phyloP scores from a whole-genome alignment of 306 rosid genomes.

The Prosopis cineraria region DNA sequence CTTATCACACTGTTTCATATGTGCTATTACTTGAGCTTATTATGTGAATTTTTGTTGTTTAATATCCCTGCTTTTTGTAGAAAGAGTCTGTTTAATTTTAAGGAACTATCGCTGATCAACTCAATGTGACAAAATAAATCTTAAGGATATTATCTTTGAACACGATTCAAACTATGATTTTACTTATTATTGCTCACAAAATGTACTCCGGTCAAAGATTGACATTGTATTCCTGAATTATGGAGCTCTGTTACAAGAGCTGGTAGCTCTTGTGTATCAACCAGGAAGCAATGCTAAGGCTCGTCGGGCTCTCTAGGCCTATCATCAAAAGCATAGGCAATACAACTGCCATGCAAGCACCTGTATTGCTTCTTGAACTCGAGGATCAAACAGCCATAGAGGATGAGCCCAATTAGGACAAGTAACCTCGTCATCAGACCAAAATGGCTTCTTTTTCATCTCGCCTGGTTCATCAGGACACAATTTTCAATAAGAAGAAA shows the following conservation, averaged over 20 bases:
- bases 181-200: no score
- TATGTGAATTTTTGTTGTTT: no score
- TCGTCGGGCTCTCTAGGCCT: conserved; percentile 96
- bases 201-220: conserved; percentile 17
- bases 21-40: no score
- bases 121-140: no score
- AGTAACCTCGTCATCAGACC: conserved; percentile 80
- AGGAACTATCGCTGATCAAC: no score
- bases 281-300: conserved; percentile 96
- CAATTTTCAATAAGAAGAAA: conserved; percentile 75
- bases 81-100: no score
- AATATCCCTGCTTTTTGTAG: no score
- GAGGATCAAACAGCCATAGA: conserved; percentile 78
- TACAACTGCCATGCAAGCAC: conserved; percentile 63
- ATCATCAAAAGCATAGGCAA: conserved; percentile 88
- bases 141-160: no score
- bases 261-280: conserved; percentile 79
- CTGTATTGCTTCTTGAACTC: conserved; percentile 52
- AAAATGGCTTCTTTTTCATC: conserved; percentile 65
- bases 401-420: conserved; percentile 69
- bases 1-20: no score
- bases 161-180: no score
- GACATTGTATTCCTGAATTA: conserved; percentile 32
- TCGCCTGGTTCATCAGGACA: conserved; percentile 83
- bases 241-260: conserved; percentile 86